Percentiles rank a stretch among this genome's conserved stretches.
phyloP scores from a whole-genome alignment of 208 protist species.

The Phytomonas serpens region DNA sequence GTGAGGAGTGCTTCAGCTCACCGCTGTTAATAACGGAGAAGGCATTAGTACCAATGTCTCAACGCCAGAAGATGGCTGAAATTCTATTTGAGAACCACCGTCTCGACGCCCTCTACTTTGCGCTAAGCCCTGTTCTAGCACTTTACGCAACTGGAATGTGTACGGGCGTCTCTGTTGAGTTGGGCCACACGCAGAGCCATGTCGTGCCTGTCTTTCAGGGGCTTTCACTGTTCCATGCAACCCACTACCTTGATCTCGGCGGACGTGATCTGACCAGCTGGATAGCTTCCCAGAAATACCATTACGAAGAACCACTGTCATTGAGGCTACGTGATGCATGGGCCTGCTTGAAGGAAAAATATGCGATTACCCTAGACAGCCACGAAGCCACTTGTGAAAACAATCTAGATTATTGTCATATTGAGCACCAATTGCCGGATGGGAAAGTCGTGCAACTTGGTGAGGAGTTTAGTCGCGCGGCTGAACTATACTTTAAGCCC shows the following conservation, averaged over 20 bases:
- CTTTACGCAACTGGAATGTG: conserved; percentile 82
- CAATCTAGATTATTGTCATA: not conserved
- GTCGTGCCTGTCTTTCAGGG: conserved; percentile 98
- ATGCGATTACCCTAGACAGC: conserved; percentile 36
- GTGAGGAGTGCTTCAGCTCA: conserved; percentile 36
- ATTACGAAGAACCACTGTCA: conserved; percentile 20
- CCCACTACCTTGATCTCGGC: conserved; percentile 66
- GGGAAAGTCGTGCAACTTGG: conserved; percentile 63
- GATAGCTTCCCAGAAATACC: conserved; percentile 20
- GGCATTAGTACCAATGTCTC: conserved; percentile 62
- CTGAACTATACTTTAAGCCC: conserved; percentile 74
- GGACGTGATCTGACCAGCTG: conserved; percentile 67
- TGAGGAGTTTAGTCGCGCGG: conserved; percentile 41
- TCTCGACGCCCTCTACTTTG: conserved; percentile 54
- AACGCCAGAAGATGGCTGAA: conserved; percentile 82
- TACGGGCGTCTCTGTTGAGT: conserved; percentile 90
- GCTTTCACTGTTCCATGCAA: conserved; percentile 90
- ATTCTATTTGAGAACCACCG: conserved; percentile 84
- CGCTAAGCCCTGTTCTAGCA: conserved; percentile 72
- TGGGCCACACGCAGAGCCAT: conserved; percentile 96
- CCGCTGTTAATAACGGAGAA: conserved; percentile 88
- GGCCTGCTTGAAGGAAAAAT: conserved; percentile 83
- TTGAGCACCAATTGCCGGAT: conserved; percentile 45
- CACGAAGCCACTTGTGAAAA: conserved; percentile 7
- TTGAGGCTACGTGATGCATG: conserved; percentile 49